These are phyloP conservation scores for Lentinus tigrinus DNA, from an alignment of 768 basidiomycete genomes.

Conservation along the genomic window DNA sequence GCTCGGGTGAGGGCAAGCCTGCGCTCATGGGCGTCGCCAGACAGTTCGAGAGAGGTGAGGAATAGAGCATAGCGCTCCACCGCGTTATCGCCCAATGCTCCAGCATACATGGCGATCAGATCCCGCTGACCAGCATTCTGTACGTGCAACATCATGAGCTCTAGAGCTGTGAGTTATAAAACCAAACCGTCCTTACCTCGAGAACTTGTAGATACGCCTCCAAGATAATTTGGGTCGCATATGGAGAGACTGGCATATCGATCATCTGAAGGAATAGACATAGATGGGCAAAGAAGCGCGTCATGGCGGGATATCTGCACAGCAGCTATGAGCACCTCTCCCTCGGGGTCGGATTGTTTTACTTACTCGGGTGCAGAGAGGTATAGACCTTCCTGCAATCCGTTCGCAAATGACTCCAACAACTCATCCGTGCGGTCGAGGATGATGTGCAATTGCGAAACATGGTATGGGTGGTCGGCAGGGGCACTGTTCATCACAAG, in stretches of 20 bases:
- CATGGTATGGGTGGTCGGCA: slow-evolving; percentile 76
- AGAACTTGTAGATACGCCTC: slow-evolving; percentile 88
- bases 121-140: slow-evolving; percentile 76
- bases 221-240: slow-evolving; percentile 77
- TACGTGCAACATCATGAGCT: background rate
- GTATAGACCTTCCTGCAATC: slow-evolving; percentile 52
- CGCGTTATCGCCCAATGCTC: slow-evolving; percentile 86
- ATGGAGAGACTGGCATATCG: slow-evolving; percentile 66
- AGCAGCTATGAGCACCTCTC: background rate
- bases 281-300: slow-evolving; percentile 91
- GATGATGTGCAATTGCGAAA: slow-evolving; percentile 79
- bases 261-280: slow-evolving; percentile 88
- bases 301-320: slow-evolving; percentile 66
- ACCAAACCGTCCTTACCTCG: slow-evolving; percentile 49
- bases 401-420: slow-evolving; percentile 65
- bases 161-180: background rate
- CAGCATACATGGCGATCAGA: slow-evolving; percentile 92
- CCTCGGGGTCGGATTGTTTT: slow-evolving; percentile 7
- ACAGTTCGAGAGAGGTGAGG: slow-evolving; percentile 73
- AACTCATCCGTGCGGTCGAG: slow-evolving; percentile 66
- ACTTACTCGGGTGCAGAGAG: slow-evolving; percentile 56
- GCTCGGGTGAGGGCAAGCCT: slow-evolving; percentile 71
- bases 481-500: slow-evolving; percentile 40
- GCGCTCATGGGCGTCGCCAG: slow-evolving; percentile 63
- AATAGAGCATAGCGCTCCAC: slow-evolving; percentile 91